Percentiles rank a stretch among this genome's conserved stretches.
Conservation (phyloP, 805 yeast species). For the Cyberlindnera sargentensis region DNA sequence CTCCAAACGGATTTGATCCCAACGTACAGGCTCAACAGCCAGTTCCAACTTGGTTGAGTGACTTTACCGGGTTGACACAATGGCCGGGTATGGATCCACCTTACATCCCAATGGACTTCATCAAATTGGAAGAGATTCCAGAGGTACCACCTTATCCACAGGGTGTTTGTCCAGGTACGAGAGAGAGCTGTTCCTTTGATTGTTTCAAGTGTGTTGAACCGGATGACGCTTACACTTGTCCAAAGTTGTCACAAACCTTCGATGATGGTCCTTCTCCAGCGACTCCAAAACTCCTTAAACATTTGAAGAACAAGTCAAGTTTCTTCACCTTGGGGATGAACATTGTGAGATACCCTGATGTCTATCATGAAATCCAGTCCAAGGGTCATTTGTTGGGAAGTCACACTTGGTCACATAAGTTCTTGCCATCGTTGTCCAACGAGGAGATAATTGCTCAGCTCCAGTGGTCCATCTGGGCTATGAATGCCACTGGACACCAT, state of each 20-base stretch:
- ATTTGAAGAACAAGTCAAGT: slow-evolving; percentile 54
- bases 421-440: slow-evolving; percentile 69
- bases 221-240: slow-evolving; percentile 76
- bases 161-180: slow-evolving; percentile 52
- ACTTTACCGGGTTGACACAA: slow-evolving; percentile 59
- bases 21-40: slow-evolving; percentile 30
- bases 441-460: slow-evolving; percentile 83
- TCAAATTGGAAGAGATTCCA: slow-evolving; percentile 51
- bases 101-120: slow-evolving; percentile 71
- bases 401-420: slow-evolving; percentile 92
- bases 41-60: slow-evolving; percentile 75
- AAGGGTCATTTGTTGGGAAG: slow-evolving; percentile 77
- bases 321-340: slow-evolving; percentile 84
- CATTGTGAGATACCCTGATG: slow-evolving; percentile 68
- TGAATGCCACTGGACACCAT: slow-evolving; percentile 88
- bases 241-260: slow-evolving; percentile 74
- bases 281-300: slow-evolving; percentile 52
- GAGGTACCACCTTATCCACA: slow-evolving; percentile 39
- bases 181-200: slow-evolving; percentile 72
- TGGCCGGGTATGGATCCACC: slow-evolving; percentile 94
- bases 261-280: slow-evolving; percentile 90
- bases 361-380: slow-evolving; percentile 47
- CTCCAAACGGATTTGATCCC: slow-evolving; percentile 24
- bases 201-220: slow-evolving; percentile 70
- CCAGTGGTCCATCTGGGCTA: slow-evolving; percentile 96